Evolutionary conservation across 148 eudicot genomes (phyloP), one percentile per base, ranked within the genome.

Genomic region (Salicornia ramosissima): DNA sequence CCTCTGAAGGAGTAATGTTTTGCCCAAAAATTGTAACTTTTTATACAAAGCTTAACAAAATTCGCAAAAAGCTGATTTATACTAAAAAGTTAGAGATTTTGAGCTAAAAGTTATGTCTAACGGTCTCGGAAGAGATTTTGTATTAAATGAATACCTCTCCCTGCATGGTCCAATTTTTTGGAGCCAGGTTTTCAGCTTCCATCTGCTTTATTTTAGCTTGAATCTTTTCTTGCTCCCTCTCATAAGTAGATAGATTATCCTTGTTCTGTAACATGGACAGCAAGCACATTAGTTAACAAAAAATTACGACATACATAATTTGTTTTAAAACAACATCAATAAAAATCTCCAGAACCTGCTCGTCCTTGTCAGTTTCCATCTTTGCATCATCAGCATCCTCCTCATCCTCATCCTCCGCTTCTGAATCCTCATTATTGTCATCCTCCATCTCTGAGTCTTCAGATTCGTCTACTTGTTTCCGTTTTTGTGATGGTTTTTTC

Each of bases 91-190:
- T n/a, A n/a, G n/a, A n/a, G n/a, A n/a, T n/a, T n/a, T n/a, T n/a
- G n/a, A n/a, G n/a, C n/a, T n/a, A n/a, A n/a, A n/a, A n/a, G n/a
- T n/a, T n/a, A n/a, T n/a, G n/a, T n/a, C n/a, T n/a, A n/a, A n/a
- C n/a, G n/a, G n/a, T n/a, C n/a, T n/a, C n/a, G n/a, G n/a, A n/a
- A n/a, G n/a, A n/a, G n/a, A n/a, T n/a, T n/a, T 53, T 25, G 67
- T 54, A 24, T 14, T n/a, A 36, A 2, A 46, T 59, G 75, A 40
- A 71, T 75, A 88, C 98, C 96, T 90, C 99, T 15, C 99, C 99
- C 72, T 70, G 88, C 99, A 94, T 90, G 28, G 89, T 85, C 98
- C 98, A 93, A 26, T 83, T 79, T 78, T 84, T 94, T 36, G 89
- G 85, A 39, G 80, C 92, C 76, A 94, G 64, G 71, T 90, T 94